A percentile compares a stretch with the other conserved stretches of the same genome.
These are phyloP conservation scores for Yamadazyma jaroonii DNA, from an alignment of 1,139 yeast genomes.

Conservation along the genomic window DNA sequence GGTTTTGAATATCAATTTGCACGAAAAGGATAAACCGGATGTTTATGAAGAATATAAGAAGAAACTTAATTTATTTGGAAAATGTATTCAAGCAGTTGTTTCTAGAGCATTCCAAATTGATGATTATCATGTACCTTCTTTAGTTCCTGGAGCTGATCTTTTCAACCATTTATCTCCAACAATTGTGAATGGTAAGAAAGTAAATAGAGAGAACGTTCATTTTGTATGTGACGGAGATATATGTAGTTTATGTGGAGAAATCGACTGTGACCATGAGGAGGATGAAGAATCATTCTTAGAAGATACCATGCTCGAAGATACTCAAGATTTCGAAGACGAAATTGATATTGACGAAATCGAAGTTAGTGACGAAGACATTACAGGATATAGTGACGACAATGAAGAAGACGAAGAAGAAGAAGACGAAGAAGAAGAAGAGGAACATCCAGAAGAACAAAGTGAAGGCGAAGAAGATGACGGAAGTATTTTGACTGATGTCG, in stretches of 20 bases:
- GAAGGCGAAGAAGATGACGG: constrained; percentile 3
- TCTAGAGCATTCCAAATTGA: constrained; percentile 84
- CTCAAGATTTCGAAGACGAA: constrained; percentile 15
- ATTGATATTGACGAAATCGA: constrained; percentile 18
- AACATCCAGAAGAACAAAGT: too few species aligned
- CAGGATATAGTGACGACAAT: constrained; percentile 12
- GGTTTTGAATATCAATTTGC: constrained; percentile 24
- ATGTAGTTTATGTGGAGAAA: constrained; percentile 70
- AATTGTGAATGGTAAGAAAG: constrained; percentile 14
- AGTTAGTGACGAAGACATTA: constrained; percentile 14
- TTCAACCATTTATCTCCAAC: constrained; percentile 66
- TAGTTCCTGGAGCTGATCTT: constrained; percentile 90
- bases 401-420: constrained; percentile 11
- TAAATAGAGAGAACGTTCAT: constrained; percentile 59
- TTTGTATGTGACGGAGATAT: constrained; percentile 68
- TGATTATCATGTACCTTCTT: constrained; percentile 63
- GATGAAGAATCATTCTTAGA: constrained; percentile 25
- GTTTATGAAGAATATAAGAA: constrained; percentile 13
- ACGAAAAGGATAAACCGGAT: constrained; percentile 8
- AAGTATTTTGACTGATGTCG: constrained; percentile 11
- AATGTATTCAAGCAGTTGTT: constrained; percentile 56
- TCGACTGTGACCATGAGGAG: constrained; percentile 52
- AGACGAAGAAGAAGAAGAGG: constrained; percentile 1
- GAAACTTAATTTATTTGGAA: constrained; percentile 45
- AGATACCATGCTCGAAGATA: constrained; percentile 16